Evolutionary conservation across 2,329 filamentous ascomycete species (phyloP), one percentile per base, ranked within the genome.

Genomic region (Fusarium clavum): DNA sequence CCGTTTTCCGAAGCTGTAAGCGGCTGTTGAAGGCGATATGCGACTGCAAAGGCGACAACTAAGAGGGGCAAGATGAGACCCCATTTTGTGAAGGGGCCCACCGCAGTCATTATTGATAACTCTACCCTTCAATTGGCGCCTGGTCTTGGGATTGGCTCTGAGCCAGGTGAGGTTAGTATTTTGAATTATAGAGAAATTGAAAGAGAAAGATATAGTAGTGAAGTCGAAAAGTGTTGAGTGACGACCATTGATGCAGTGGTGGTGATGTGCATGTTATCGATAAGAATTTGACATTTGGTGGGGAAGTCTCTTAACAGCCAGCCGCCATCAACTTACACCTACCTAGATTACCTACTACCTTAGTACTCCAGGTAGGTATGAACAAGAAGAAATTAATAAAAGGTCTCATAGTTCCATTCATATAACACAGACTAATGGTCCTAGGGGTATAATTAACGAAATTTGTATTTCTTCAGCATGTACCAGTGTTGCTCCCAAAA

Each of bases 1-100:
- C 62, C 38, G 14, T 45, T 48, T 46, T 47, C 55, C 9, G 49
- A 30, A 38, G 46, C 47, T 60, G 48, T 67, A 41, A 74, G 63
- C 44, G 75, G 70, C 24, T 76, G 76, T 49, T 77, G 73, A 49
- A 77, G 70, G 49, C 71, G 74, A 45, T 77, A 70, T 22, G 77
- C 76, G 13, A 80, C 75, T n/a, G 79, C 79, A 29, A 81, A 62
- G 40, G 77, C 78, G 38, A 79, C 72, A 44, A 77, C 73, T 25
- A 73, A 64, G 58, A 76, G 61, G 48, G 77, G 77, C 57, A 80
- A 72, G 62, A 76, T 68, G 27, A 77, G 51, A 22, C 73, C 74
- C 78, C 79, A 79, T 70, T 71, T 76, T 8, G 75, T 57, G 27
- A 67, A 54, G 29, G 55, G 56, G 22, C 44, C 57, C 27, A 58